These are phyloP conservation scores for Karstenula rhodostoma DNA, from an alignment of 2,329 filamentous ascomycete species.

Conservation along the genomic window DNA sequence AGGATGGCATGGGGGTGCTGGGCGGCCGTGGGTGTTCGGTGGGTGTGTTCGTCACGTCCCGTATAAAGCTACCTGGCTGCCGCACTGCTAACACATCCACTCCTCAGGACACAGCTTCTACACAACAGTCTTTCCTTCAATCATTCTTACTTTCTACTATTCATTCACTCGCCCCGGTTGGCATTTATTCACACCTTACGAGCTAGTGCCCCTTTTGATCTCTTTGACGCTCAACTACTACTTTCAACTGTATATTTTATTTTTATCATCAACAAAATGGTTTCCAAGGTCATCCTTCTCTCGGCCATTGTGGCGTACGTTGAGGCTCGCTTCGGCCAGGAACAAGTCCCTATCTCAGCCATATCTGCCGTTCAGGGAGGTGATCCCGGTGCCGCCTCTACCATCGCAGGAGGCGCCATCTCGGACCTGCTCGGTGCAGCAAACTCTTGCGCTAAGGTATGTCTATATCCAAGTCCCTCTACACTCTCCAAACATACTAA, in stretches of 20 bases:
- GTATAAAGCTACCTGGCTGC: slow-evolving; percentile 37
- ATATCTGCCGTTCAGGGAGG: slow-evolving; percentile 64
- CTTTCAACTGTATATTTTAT: slow-evolving; percentile 15
- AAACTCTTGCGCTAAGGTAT: slow-evolving; percentile 70
- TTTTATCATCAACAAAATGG: slow-evolving; percentile 30
- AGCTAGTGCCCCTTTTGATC: slow-evolving; percentile 47
- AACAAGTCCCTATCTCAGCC: slow-evolving; percentile 65
- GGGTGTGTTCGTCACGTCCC: slow-evolving; percentile 18
- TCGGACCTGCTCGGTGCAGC: slow-evolving; percentile 69
- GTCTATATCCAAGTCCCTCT: neutral
- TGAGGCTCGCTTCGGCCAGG: slow-evolving; percentile 66
- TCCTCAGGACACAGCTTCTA: slow-evolving; percentile 31
- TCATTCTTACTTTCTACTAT: slow-evolving; percentile 29
- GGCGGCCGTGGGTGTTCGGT: neutral
- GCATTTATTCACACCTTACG: slow-evolving; percentile 36
- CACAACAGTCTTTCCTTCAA: slow-evolving; percentile 31
- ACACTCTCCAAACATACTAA: slow-evolving; percentile 25
- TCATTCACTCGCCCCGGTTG: slow-evolving; percentile 45
- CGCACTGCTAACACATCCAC: slow-evolving; percentile 34
- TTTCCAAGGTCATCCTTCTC: slow-evolving; percentile 44
- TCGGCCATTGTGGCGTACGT: slow-evolving; percentile 45
- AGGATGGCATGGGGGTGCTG: slow-evolving; percentile 21
- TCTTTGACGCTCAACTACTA: slow-evolving; percentile 23
- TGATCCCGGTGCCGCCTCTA: slow-evolving; percentile 66
- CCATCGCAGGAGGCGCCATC: slow-evolving; percentile 69